A percentile compares a stretch with the other conserved stretches of the same genome.
Evolutionary conservation across 164 flowering plant genomes (phyloP).

Genomic region (Vitis labrusca): DNA sequence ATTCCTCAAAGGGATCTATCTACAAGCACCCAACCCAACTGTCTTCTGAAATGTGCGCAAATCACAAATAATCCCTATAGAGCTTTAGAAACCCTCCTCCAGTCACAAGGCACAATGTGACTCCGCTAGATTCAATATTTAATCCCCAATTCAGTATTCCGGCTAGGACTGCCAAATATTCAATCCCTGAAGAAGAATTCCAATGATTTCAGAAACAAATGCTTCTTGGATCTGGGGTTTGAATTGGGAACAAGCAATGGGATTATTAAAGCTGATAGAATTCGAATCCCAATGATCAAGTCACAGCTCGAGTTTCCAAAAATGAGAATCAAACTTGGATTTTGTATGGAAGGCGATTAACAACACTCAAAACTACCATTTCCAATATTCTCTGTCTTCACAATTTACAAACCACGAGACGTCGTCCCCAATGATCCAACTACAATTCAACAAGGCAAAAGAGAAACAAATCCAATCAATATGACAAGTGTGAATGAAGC

Average conservation of each 20-base stretch:
- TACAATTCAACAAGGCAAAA: background rate
- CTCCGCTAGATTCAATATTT: background rate
- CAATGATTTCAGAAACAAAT: background rate
- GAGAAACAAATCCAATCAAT: background rate
- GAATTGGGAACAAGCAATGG: background rate
- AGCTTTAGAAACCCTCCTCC: background rate
- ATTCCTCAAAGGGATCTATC: background rate
- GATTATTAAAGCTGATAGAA: background rate
- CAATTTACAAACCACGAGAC: slow-evolving; percentile 6
- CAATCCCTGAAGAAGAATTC: background rate
- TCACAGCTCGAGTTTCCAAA: background rate
- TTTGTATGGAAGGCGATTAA: too few species aligned
- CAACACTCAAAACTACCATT: background rate
- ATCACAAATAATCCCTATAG: background rate
- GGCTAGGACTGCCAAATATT: background rate
- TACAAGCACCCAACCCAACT: background rate
- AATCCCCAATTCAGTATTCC: background rate
- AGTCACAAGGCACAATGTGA: background rate
- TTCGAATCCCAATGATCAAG: background rate
- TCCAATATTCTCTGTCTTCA: background rate
- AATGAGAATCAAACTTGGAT: background rate
- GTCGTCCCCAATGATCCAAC: slow-evolving; percentile 21
- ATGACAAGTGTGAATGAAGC: background rate
- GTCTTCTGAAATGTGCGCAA: too few species aligned
- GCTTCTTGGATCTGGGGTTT: background rate